A percentile compares a stretch with the other conserved stretches of the same genome.
Conservation (phyloP, 495 filamentous ascomycete species). For the Podospora didyma region DNA sequence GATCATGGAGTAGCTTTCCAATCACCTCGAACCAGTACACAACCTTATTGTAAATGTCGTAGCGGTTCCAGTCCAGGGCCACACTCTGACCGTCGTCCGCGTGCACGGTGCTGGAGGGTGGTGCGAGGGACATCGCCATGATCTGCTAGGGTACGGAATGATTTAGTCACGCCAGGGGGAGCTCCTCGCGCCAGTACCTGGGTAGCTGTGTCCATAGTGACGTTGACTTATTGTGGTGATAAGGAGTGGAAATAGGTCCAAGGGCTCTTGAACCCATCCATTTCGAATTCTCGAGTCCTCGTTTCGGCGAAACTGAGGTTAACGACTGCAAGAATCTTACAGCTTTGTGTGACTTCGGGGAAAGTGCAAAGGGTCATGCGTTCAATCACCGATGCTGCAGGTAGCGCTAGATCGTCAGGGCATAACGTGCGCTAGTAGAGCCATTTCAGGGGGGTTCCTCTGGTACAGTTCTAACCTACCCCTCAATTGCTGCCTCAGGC, state of each 20-base stretch:
- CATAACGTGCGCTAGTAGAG: neutral
- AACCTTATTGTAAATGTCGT: neutral
- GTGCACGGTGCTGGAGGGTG: neutral
- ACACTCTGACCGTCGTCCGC: neutral
- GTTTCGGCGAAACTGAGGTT: neutral
- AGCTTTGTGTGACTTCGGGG: neutral
- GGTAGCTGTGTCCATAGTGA: neutral
- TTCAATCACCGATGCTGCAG: neutral
- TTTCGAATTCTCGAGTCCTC: neutral
- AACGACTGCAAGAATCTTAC: neutral
- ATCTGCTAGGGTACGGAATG: neutral
- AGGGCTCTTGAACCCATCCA: neutral
- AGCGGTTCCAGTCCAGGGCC: neutral
- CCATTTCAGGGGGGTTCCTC: neutral
- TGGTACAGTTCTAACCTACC: neutral
- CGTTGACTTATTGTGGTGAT: neutral
- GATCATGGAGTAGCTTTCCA: neutral
- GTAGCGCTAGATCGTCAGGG: neutral
- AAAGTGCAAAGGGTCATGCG: neutral
- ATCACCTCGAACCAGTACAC: neutral
- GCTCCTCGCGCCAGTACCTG: neutral
- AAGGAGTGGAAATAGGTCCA: neutral
- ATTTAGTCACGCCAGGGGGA: neutral
- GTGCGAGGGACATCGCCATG: neutral
- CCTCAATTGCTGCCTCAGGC: neutral